phyloP scores from a whole-genome alignment of 306 rosid genomes.

The Sphenostylis stenocarpa region DNA sequence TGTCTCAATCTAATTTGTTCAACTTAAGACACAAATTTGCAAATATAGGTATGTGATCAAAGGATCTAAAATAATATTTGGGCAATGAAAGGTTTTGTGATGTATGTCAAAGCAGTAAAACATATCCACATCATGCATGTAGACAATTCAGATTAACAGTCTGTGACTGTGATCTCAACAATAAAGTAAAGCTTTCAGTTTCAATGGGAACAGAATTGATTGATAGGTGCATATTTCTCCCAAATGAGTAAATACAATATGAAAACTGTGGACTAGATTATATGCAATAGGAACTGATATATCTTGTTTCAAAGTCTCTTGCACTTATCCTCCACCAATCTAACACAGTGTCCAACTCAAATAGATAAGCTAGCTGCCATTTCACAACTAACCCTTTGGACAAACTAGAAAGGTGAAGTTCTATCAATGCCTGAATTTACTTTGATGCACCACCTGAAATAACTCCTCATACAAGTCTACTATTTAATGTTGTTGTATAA shows the following conservation, averaged over 20 bases:
- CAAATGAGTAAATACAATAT: constrained; percentile 32
- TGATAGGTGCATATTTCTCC: constrained; percentile 23
- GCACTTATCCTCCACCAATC: constrained; percentile 21
- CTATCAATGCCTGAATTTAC: constrained; percentile 17
- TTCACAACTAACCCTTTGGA: constrained; percentile 36
- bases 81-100: neutral
- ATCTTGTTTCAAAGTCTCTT: constrained; percentile 13
- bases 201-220: constrained; percentile 24
- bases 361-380: constrained; percentile 14
- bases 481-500: constrained; percentile 16
- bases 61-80: too few relatives aligned
- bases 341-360: constrained; percentile 26
- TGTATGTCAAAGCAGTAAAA: neutral
- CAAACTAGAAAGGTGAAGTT: constrained; percentile 32
- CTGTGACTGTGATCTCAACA: neutral
- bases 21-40: too few relatives aligned
- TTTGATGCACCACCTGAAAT: constrained; percentile 6
- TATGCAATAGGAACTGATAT: constrained; percentile 11
- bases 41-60: too few relatives aligned
- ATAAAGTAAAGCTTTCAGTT: constrained; percentile 13
- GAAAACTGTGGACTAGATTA: constrained; percentile 14
- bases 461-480: constrained; percentile 34
- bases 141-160: constrained; percentile 13
- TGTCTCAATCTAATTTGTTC: too few relatives aligned
- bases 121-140: neutral